A percentile compares a stretch with the other conserved stretches of the same genome.
These are phyloP conservation scores for Aspergillus sclerotiicarbonarius DNA, from an alignment of 495 filamentous ascomycete species.

Conservation along the genomic window DNA sequence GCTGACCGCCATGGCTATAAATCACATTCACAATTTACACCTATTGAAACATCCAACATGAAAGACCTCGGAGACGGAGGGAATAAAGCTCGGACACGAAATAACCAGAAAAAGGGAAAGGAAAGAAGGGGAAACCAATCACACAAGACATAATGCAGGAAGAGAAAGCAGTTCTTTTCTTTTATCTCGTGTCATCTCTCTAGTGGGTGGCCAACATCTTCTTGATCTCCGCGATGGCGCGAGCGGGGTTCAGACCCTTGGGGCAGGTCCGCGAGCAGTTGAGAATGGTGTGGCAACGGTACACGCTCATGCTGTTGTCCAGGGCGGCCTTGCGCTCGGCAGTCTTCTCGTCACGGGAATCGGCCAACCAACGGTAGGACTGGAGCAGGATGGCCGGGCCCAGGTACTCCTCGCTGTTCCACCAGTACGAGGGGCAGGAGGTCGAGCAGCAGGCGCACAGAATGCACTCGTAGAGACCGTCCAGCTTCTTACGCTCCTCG, in stretches of 20 bases:
- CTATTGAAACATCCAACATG: slow-evolving; percentile 46
- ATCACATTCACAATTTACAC: slow-evolving; percentile 47
- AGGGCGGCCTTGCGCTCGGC: slow-evolving; percentile 82
- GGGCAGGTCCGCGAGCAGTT: slow-evolving; percentile 97
- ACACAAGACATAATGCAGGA: slow-evolving; percentile 23
- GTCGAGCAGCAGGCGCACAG: slow-evolving; percentile 99
- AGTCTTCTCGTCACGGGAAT: slow-evolving; percentile 86
- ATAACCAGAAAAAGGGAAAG: slow-evolving; percentile 15
- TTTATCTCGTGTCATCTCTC: slow-evolving; percentile 21
- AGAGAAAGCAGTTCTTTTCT: slow-evolving; percentile 35
- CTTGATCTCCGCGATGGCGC: slow-evolving; percentile 97
- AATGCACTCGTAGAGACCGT: slow-evolving; percentile 99
- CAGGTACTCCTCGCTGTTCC: slow-evolving; percentile 98
- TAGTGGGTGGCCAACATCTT: slow-evolving; percentile 75
- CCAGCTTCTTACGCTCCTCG: slow-evolving; percentile 90
- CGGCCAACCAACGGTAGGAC: slow-evolving; percentile 93
- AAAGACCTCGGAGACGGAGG: slow-evolving; percentile 30
- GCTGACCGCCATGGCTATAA: slow-evolving; percentile 17
- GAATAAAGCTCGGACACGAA: slow-evolving; percentile 22
- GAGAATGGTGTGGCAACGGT: slow-evolving; percentile 98
- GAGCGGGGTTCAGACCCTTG: slow-evolving; percentile 94
- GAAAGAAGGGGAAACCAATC: slow-evolving; percentile 21
- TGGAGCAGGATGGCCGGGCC: slow-evolving; percentile 94
- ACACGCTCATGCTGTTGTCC: slow-evolving; percentile 98
- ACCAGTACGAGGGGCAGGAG: slow-evolving; percentile 98